Base-by-base conservation (phyloP, 2,329 filamentous ascomycete genomes). In the Phialophora tarda region DNA sequence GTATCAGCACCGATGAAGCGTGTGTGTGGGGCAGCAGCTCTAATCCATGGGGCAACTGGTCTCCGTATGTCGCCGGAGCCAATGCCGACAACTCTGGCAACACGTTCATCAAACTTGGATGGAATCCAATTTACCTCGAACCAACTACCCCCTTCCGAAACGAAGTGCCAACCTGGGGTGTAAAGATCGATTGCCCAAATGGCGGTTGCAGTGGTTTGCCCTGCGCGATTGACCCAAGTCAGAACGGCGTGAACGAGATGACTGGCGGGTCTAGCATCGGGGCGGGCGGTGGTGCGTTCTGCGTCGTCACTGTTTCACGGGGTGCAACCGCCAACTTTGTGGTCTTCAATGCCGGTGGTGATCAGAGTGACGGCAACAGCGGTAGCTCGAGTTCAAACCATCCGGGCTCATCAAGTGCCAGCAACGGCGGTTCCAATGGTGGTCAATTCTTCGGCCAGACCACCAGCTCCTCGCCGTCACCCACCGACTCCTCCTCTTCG, bases 51-150 rank as follows among this genome's bases (percentile, higher is more conserved):
- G 91, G 91, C 58, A 93, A 93, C 80, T 93, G 91, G 91, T 82
- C 85, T 59, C 88, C 90, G 1, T 94, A 88, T 74, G 90, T 93
- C 69, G 88, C 89, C 14, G 91, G 91, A 65, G 88, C 89, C 64
- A 93, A 93, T 78, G 88, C 87, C 17, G 87, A 88, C 71, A 72
- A 74, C 55, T 82, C 78, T 59, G 91, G 91, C 59, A 78, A 85
- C 67, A 92, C 90, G 1, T 93, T 85, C 75, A 84, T 92, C 72
- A 93, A 92, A 80, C 82, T 93, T 60, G 90, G 88, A 62, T 90
- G 88, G 84, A 93, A 93, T 77, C 91, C 91, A 26, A 89, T 91
- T 68, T 93, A 87, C 78, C 83, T 84, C 38, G 82, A 88, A 72
- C 72, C 77, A 14, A 71, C 78, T 73, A 82, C 73, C 78, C 85